A percentile compares a stretch with the other conserved stretches of the same genome.
Conservation (phyloP, 768 basidiomycete genomes). For the Paxillus ammoniavirescens region DNA sequence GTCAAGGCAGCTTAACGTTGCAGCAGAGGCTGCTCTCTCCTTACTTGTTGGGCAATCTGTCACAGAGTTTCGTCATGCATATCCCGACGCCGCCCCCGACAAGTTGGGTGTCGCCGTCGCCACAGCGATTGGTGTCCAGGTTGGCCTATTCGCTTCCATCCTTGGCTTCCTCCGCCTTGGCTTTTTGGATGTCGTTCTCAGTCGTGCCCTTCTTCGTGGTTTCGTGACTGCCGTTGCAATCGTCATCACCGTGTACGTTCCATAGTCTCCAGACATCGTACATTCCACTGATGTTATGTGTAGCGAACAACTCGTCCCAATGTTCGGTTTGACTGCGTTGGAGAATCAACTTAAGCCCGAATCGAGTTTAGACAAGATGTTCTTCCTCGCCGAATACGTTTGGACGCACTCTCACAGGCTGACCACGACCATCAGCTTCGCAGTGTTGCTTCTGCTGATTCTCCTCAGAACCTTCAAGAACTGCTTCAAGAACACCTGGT, state of each 20-base stretch:
- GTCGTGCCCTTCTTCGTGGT: conserved; percentile 82
- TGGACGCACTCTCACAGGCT: conserved; percentile 56
- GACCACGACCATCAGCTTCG: conserved; percentile 75
- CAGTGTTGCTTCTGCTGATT: conserved; percentile 66
- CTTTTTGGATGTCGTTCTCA: conserved; percentile 91
- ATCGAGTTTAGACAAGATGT: conserved; percentile 71
- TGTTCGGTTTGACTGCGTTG: conserved; percentile 74
- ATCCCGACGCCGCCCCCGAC: conserved; percentile 39
- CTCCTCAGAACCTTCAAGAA: conserved; percentile 56
- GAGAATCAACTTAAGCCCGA: conserved; percentile 56
- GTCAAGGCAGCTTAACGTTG: conserved; percentile 77
- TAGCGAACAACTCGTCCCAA: conserved; percentile 84
- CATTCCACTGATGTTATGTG: neutral
- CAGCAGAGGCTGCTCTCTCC: conserved; percentile 86
- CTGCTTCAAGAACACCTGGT: conserved; percentile 58
- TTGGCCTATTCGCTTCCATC: conserved; percentile 80
- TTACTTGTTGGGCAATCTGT: conserved; percentile 87
- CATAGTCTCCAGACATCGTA: neutral
- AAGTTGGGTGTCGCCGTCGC: conserved; percentile 64
- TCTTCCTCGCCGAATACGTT: conserved; percentile 66
- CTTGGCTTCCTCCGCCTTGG: conserved; percentile 88
- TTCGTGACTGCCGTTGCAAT: conserved; percentile 84
- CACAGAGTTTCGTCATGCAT: conserved; percentile 58
- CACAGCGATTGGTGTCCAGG: conserved; percentile 84
- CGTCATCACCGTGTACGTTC: conserved; percentile 77